Percentiles rank a stretch among this genome's conserved stretches.
Evolutionary conservation across 495 filamentous ascomycete genomes (phyloP).

Genomic region (Hypoxylon rickii): DNA sequence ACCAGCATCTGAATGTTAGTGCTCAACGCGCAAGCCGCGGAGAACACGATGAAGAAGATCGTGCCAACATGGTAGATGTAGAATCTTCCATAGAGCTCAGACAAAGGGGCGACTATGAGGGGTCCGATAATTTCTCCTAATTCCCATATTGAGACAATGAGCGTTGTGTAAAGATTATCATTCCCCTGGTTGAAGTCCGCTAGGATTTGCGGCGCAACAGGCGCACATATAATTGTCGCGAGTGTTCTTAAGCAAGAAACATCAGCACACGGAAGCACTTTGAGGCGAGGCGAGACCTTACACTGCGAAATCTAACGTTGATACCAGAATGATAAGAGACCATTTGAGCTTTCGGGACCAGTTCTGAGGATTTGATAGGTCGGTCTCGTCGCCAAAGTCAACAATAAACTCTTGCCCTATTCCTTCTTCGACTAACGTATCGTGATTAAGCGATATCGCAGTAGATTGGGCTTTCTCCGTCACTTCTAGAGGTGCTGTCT

Average conservation of each 20-base stretch:
- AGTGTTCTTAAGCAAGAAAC: neutral
- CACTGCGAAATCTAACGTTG: slow-evolving; percentile 11
- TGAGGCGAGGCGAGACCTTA: neutral
- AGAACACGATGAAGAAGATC: slow-evolving; percentile 50
- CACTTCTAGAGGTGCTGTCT: neutral
- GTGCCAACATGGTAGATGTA: slow-evolving; percentile 57
- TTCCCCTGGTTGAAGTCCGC: slow-evolving; percentile 36
- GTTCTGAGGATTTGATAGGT: slow-evolving; percentile 14
- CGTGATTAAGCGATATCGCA: neutral
- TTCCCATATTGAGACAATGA: slow-evolving; percentile 46
- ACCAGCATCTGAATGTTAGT: slow-evolving; percentile 49
- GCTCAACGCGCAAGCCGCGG: slow-evolving; percentile 49
- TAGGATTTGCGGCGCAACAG: slow-evolving; percentile 43
- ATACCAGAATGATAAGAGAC: slow-evolving; percentile 10
- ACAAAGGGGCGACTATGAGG: slow-evolving; percentile 63
- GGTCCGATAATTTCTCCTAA: slow-evolving; percentile 60
- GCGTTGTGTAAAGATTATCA: slow-evolving; percentile 24
- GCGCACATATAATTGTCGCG: slow-evolving; percentile 26
- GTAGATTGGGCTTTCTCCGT: neutral
- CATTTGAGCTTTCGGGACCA: slow-evolving; percentile 13
- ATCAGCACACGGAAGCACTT: neutral
- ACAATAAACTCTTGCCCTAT: neutral
- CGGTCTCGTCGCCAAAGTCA: slow-evolving; percentile 3
- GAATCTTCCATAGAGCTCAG: slow-evolving; percentile 66
- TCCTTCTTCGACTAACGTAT: neutral